Evolutionary conservation across 768 basidiomycete species (phyloP).

Genomic region (Rhodotorula toruloides): DNA sequence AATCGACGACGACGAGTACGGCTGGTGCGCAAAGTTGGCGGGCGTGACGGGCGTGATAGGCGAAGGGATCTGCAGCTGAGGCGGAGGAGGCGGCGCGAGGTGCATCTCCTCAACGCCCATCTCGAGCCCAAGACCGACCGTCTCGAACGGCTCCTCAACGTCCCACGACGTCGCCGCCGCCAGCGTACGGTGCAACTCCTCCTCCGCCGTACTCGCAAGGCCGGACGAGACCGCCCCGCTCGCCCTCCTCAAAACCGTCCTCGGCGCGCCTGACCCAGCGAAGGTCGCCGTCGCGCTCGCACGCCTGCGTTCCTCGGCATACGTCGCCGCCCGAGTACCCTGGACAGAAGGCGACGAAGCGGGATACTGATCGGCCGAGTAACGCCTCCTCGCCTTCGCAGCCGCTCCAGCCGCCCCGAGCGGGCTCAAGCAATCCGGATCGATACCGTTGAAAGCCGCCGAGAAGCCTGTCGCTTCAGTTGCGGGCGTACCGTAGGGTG

Average conservation of each 20-base stretch:
- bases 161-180: background rate
- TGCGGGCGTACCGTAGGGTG: background rate
- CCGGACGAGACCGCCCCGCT: too few relatives aligned
- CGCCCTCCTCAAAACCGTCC: too few relatives aligned
- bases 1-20: background rate
- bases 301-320: too few relatives aligned
- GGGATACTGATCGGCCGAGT: background rate
- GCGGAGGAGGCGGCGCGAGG: background rate
- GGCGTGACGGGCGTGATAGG: too few relatives aligned
- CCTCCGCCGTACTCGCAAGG: too few relatives aligned
- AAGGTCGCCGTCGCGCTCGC: too few relatives aligned
- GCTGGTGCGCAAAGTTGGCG: too few relatives aligned
- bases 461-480: background rate
- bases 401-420: too few relatives aligned
- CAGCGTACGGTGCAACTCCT: background rate
- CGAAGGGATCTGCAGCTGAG: background rate
- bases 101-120: slow-evolving; percentile 11
- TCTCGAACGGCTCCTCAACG: background rate
- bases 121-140: slow-evolving; percentile 12
- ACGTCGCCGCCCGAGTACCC: background rate
- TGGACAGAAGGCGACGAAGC: background rate
- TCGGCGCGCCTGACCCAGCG: too few relatives aligned
- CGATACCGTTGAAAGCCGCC: background rate
- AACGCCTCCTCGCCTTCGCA: background rate
- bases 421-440: too few relatives aligned